phyloP scores from a whole-genome alignment of 768 basidiomycete genomes.

The Russula sp. region DNA sequence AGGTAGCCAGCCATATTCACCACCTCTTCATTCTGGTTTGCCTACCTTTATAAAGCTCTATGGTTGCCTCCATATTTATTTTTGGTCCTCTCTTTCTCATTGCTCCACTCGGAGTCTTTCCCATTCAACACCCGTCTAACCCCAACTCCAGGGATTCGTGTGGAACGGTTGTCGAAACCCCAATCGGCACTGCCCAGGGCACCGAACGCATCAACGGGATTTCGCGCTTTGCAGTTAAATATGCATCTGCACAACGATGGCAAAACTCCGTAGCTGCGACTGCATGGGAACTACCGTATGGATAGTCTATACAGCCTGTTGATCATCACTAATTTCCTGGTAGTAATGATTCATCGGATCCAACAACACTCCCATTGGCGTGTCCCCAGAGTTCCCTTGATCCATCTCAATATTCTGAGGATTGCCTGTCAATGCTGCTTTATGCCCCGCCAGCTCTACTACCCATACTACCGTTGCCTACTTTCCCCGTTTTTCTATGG shows the following conservation, averaged over 20 bases:
- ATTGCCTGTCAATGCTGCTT: slow-evolving; percentile 74
- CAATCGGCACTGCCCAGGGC: slow-evolving; percentile 55
- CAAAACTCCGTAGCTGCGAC: slow-evolving; percentile 44
- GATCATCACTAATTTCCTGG: background rate
- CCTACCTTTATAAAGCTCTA: slow-evolving; percentile 23
- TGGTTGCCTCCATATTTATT: slow-evolving; percentile 31
- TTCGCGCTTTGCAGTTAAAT: slow-evolving; percentile 55
- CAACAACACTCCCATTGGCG: slow-evolving; percentile 51
- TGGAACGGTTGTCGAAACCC: slow-evolving; percentile 34
- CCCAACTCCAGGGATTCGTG: slow-evolving; percentile 35
- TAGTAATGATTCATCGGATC: slow-evolving; percentile 47
- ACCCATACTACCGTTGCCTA: slow-evolving; percentile 22
- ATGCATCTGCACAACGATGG: slow-evolving; percentile 60
- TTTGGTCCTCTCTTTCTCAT: slow-evolving; percentile 29
- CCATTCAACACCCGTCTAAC: slow-evolving; percentile 29
- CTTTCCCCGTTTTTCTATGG: slow-evolving; percentile 55
- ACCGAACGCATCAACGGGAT: slow-evolving; percentile 41
- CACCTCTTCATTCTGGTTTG: background rate
- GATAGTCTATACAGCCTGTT: slow-evolving; percentile 7
- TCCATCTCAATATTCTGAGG: slow-evolving; percentile 50
- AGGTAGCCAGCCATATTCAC: too few species aligned
- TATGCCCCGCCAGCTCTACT: slow-evolving; percentile 50
- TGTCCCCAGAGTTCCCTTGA: slow-evolving; percentile 61
- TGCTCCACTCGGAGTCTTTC: slow-evolving; percentile 31
- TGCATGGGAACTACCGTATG: slow-evolving; percentile 59